A percentile compares a stretch with the other conserved stretches of the same genome.
Conservation (phyloP, 805 yeast species). For the Blastobotrys parvus region DNA sequence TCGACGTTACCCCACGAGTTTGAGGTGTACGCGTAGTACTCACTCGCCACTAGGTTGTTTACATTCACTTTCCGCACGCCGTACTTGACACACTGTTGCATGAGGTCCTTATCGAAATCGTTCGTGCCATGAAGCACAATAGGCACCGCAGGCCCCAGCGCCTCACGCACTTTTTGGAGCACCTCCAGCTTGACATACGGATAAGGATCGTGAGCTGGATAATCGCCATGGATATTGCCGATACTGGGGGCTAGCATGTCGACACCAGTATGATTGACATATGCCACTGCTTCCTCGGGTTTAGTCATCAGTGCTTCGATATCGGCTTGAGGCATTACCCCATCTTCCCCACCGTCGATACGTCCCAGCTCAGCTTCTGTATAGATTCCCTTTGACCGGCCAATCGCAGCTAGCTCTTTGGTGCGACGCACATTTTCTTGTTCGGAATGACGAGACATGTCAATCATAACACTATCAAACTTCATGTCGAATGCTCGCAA, state of each 20-base stretch:
- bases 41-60: slow-evolving; percentile 26
- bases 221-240: slow-evolving; percentile 34
- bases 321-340: slow-evolving; percentile 21
- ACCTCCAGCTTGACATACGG: slow-evolving; percentile 24
- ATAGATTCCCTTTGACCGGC: slow-evolving; percentile 25
- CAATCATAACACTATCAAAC: slow-evolving; percentile 35
- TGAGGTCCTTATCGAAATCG: slow-evolving; percentile 25
- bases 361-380: slow-evolving; percentile 35
- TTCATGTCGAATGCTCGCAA: slow-evolving; percentile 27
- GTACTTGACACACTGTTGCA: slow-evolving; percentile 20
- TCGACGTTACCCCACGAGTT: slow-evolving; percentile 20
- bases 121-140: slow-evolving; percentile 33
- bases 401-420: slow-evolving; percentile 25
- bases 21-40: slow-evolving; percentile 22
- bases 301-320: slow-evolving; percentile 29
- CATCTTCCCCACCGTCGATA: slow-evolving; percentile 34
- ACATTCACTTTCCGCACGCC: slow-evolving; percentile 31
- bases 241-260: slow-evolving; percentile 33
- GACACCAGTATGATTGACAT: slow-evolving; percentile 28
- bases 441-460: slow-evolving; percentile 32
- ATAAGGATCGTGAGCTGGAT: slow-evolving; percentile 30
- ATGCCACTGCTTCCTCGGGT: slow-evolving; percentile 28
- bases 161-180: slow-evolving; percentile 15
- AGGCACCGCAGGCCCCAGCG: slow-evolving; percentile 10
- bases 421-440: slow-evolving; percentile 28